phyloP scores from a whole-genome alignment of 345 rosid species.

The Psidium friedrichsthalianum region DNA sequence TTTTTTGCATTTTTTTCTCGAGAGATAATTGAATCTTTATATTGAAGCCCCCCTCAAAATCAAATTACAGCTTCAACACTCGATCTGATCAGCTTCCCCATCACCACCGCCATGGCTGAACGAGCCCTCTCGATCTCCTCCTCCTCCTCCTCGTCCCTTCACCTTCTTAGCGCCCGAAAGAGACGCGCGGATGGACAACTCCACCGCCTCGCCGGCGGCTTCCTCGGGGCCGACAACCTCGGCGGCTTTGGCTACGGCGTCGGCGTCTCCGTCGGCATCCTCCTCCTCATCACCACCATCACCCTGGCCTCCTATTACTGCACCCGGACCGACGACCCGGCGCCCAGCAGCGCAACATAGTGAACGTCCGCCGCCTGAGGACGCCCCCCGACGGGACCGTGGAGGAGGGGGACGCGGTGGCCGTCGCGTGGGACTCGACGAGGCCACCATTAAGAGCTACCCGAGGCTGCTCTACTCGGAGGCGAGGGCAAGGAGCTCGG shows the following conservation, averaged over 20 bases:
- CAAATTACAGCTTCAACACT: neutral
- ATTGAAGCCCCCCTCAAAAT: neutral
- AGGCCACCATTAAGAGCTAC: slow-evolving; percentile 18
- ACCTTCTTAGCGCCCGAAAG: neutral
- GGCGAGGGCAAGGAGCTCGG: slow-evolving; percentile 1
- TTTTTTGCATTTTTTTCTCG: neutral
- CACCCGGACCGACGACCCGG: neutral
- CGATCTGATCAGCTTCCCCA: neutral
- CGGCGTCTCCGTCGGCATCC: slow-evolving; percentile 3
- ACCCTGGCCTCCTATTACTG: slow-evolving; percentile 2
- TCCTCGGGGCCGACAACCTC: neutral
- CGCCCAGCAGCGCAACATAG: neutral
- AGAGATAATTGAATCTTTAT: neutral
- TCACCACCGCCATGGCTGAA: neutral
- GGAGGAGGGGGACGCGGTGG: neutral
- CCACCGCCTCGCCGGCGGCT: neutral
- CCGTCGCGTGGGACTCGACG: slow-evolving; percentile 16
- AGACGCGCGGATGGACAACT: neutral
- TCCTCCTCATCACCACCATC: slow-evolving; percentile 4
- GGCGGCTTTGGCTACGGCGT: neutral
- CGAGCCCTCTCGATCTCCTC: neutral
- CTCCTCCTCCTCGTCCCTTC: neutral
- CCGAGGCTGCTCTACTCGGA: slow-evolving; percentile 18
- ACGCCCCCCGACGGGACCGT: neutral
- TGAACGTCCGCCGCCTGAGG: neutral